These are phyloP conservation scores for Cryptosporidium xiaoi DNA, from an alignment of 169 alveolate genomes.

Conservation along the genomic window DNA sequence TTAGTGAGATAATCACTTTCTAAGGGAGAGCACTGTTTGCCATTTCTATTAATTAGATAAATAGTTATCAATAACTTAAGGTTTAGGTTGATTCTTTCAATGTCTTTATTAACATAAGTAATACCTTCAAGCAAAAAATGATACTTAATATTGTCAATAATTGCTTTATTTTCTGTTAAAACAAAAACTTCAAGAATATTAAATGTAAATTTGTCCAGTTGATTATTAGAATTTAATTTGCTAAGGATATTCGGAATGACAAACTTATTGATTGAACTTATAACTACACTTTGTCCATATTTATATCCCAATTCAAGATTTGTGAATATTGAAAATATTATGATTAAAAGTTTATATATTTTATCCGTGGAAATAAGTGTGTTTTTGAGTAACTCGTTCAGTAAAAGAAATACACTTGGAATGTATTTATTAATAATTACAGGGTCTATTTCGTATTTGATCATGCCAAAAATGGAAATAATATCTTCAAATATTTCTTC, in stretches of 20 bases:
- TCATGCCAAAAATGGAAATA: slow-evolving; percentile 6
- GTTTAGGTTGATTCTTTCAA: slow-evolving; percentile 26
- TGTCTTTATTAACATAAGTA: not conserved
- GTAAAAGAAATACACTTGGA: slow-evolving; percentile 28
- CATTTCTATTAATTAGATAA: not conserved
- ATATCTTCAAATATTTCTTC: slow-evolving; percentile 14
- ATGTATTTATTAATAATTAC: slow-evolving; percentile 33
- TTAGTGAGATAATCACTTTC: no score
- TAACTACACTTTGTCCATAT: slow-evolving; percentile 17
- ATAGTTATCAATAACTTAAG: slow-evolving; percentile 21
- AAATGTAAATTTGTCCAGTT: slow-evolving; percentile 28
- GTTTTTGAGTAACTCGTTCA: slow-evolving; percentile 33
- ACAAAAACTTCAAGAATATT: slow-evolving; percentile 29
- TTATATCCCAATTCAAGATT: slow-evolving; percentile 10
- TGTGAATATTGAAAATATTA: not conserved
- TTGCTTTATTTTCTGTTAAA: slow-evolving; percentile 9
- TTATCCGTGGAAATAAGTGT: slow-evolving; percentile 15
- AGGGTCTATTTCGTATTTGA: slow-evolving; percentile 34
- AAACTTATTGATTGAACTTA: slow-evolving; percentile 7
- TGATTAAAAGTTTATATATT: slow-evolving; percentile 1
- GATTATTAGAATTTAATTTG: slow-evolving; percentile 15
- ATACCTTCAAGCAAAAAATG: slow-evolving; percentile 15
- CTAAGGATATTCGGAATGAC: slow-evolving; percentile 33
- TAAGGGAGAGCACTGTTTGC: no score
- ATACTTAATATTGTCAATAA: slow-evolving; percentile 34